Base-by-base conservation (phyloP, 2,329 filamentous ascomycete genomes). In the Fusarium palustre region DNA sequence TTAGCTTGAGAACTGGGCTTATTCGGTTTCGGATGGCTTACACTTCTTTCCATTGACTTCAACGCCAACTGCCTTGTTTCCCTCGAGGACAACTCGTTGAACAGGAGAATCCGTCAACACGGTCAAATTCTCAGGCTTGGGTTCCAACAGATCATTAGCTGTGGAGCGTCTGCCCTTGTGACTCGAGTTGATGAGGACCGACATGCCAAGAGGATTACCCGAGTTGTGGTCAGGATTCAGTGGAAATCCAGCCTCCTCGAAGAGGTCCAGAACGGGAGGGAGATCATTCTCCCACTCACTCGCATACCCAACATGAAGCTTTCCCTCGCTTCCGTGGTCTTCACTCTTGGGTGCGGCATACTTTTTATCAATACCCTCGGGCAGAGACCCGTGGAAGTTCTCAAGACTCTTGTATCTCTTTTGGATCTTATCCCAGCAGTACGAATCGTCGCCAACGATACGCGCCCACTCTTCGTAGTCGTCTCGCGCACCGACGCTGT, bases 401-500 rank as follows among this genome's bases (percentile, higher is more conserved):
- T 90, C 88, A 20, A 91, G 79, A 18, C 75, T 76, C 64, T 85
- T 85, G 70, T 84, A 86, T 1, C 85, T 80, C 5, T 76, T 62
- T 59, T 86, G 81, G 30, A 87, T 85, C 43, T 81, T 78, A 3
- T 83, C 77, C 88, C 88, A 91, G 4, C 71, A 67, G 75, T 85
- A 91, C 0, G 78, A 74, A 7, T 87, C 82, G 66, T 91, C 88
- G 0, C 78, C 86, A 0, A 87, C 84, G 3, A 85, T 64, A 0
- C 80, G 77, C 1, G 87, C 87, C 87, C 88, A 90, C 55, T 86
- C 82, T 30, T 91, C 83, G 63, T 88, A 91, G 66, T 91, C 89
- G 53, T 87, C 87, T 2, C 80, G 78, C 3, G 86, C 82, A 4
- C 90, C 89, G 28, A 85, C 69, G 5, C 81, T 84, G 74, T 81